Percentiles rank a stretch among this genome's conserved stretches.
Conservation (phyloP, 192 early-diverging fungal species). For the Entomortierella chlamydospora region DNA sequence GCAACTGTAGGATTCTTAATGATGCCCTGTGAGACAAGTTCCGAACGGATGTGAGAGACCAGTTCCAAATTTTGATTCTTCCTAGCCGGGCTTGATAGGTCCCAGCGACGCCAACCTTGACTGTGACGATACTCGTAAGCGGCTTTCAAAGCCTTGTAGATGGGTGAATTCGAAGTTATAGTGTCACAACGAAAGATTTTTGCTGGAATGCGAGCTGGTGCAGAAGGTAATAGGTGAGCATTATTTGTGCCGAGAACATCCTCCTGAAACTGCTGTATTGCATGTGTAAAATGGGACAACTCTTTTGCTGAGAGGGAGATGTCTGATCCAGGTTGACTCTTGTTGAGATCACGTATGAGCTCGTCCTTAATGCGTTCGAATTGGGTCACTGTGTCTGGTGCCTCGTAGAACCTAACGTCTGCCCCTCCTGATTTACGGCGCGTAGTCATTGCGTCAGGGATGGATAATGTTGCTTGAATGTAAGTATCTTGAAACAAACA, state of each 20-base stretch:
- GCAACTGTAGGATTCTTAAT: slow-evolving; percentile 56
- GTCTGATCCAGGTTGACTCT: slow-evolving; percentile 18
- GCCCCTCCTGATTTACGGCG: slow-evolving; percentile 39
- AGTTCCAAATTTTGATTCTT: slow-evolving; percentile 51
- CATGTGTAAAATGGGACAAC: slow-evolving; percentile 55
- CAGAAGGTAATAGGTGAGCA: slow-evolving; percentile 3
- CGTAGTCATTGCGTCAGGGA: slow-evolving; percentile 21
- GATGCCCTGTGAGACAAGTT: slow-evolving; percentile 32
- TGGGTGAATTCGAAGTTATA: slow-evolving; percentile 25
- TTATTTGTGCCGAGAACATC: slow-evolving; percentile 56
- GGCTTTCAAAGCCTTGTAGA: slow-evolving; percentile 57
- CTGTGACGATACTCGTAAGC: slow-evolving; percentile 58
- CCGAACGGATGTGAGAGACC: slow-evolving; percentile 50
- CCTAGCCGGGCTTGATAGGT: slow-evolving; percentile 47
- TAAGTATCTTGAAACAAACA: too few species aligned
- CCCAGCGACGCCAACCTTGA: slow-evolving; percentile 58
- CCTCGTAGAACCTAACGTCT: slow-evolving; percentile 52
- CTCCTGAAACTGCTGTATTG: slow-evolving; percentile 67
- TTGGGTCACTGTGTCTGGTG: slow-evolving; percentile 48
- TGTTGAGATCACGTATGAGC: slow-evolving; percentile 54
- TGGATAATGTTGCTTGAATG: background rate
- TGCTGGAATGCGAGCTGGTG: slow-evolving; percentile 58
- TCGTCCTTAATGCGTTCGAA: slow-evolving; percentile 55
- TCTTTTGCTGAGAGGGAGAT: slow-evolving; percentile 43
- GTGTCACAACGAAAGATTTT: slow-evolving; percentile 58